Evolutionary conservation across 1,284 basidiomycete species (phyloP).

Genomic region (Tremellales sp.): DNA sequence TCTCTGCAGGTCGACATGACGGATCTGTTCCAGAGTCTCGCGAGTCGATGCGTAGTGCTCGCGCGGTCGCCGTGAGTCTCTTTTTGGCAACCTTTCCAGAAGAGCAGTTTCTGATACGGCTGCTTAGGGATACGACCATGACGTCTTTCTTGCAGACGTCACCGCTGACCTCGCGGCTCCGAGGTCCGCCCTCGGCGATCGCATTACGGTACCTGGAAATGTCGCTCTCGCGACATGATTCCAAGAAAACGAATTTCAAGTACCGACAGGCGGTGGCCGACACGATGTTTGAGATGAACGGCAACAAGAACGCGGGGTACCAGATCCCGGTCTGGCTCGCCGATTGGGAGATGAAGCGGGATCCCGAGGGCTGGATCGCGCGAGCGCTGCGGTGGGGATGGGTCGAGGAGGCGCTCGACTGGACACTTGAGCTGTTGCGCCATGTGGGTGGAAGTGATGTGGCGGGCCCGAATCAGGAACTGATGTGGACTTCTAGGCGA

Average conservation of each 20-base stretch:
- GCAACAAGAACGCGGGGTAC: slow-evolving; percentile 45
- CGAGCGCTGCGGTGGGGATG: slow-evolving; percentile 64
- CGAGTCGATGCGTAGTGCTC: slow-evolving; percentile 72
- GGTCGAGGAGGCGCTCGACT: slow-evolving; percentile 70
- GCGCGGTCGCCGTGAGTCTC: slow-evolving; percentile 51
- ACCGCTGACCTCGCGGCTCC: slow-evolving; percentile 69
- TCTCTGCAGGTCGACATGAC: slow-evolving; percentile 80
- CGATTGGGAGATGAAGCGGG: slow-evolving; percentile 49
- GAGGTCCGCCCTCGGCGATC: slow-evolving; percentile 71
- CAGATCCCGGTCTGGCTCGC: slow-evolving; percentile 75
- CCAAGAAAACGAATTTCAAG: slow-evolving; percentile 63
- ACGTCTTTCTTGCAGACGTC: slow-evolving; percentile 78
- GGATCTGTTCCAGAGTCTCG: slow-evolving; percentile 73
- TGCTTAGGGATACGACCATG: slow-evolving; percentile 59
- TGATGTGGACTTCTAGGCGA: slow-evolving; percentile 52
- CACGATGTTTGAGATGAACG: slow-evolving; percentile 65
- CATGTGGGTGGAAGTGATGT: slow-evolving; percentile 54
- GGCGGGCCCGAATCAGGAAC: not conserved
- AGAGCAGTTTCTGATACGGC: slow-evolving; percentile 8
- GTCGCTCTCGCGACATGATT: slow-evolving; percentile 72
- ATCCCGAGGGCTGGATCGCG: slow-evolving; percentile 34
- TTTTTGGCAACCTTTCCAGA: too few relatives aligned
- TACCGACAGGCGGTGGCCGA: slow-evolving; percentile 75
- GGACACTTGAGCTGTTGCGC: slow-evolving; percentile 64
- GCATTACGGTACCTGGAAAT: slow-evolving; percentile 85